phyloP scores from a whole-genome alignment of 768 basidiomycete species.

The Aureoboletus auriporus region DNA sequence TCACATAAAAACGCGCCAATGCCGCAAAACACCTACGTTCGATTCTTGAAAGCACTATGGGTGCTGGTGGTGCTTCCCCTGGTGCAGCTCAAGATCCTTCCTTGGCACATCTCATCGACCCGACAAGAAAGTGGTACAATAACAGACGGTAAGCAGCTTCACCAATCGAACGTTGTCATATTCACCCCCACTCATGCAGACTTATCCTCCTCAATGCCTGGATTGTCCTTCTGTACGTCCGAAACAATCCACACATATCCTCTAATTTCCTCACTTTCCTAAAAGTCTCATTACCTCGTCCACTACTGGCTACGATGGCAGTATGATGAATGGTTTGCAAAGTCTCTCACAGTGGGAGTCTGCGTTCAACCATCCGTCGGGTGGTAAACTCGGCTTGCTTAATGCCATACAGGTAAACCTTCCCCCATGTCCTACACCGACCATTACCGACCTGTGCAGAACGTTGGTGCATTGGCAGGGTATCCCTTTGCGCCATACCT shows the following conservation, averaged over 20 bases:
- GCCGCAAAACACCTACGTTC: no score
- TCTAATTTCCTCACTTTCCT: not conserved
- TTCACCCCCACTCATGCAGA: conserved; percentile 27
- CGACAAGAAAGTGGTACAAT: conserved; percentile 70
- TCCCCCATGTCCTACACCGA: not conserved
- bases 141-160: conserved; percentile 53
- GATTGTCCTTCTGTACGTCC: conserved; percentile 62
- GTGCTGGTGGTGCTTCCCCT: not conserved
- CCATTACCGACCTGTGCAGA: conserved; percentile 34
- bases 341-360: conserved; percentile 60
- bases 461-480: conserved; percentile 65
- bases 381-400: conserved; percentile 58
- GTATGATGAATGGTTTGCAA: conserved; percentile 79
- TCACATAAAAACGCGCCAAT: no score
- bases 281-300: conserved; percentile 67
- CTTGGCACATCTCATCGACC: conserved; percentile 56
- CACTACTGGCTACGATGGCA: conserved; percentile 72
- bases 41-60: not conserved
- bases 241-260: not conserved
- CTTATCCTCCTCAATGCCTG: conserved; percentile 63
- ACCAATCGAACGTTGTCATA: not conserved
- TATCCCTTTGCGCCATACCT: conserved; percentile 71
- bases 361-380: conserved; percentile 56
- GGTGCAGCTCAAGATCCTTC: conserved; percentile 30
- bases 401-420: conserved; percentile 64